phyloP scores from a whole-genome alignment of 2,329 filamentous ascomycete genomes.

The Paecilomyces formosus region DNA sequence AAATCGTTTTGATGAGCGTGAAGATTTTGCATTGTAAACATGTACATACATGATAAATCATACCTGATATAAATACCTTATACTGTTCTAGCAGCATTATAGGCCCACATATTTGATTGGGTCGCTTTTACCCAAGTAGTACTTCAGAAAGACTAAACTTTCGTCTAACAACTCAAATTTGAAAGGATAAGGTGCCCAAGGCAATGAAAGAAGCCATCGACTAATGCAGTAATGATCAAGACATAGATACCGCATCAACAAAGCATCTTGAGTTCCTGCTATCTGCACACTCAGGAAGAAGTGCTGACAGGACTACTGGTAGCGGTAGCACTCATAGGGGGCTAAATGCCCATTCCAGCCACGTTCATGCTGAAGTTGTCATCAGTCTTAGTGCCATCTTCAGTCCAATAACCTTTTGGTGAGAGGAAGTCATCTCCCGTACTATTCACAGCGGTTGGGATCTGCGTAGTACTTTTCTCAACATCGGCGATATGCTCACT shows the following conservation, averaged over 20 bases:
- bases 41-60: neutral
- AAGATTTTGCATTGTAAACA: neutral
- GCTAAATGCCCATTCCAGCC: neutral
- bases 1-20: neutral
- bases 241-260: too few species aligned
- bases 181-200: too few species aligned
- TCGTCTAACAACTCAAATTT: too few species aligned
- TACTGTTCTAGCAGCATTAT: neutral
- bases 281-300: neutral
- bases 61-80: neutral
- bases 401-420: neutral
- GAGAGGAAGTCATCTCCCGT: neutral
- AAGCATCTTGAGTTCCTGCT: neutral
- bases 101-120: too few species aligned
- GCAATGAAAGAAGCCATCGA: too few species aligned
- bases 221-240: too few species aligned
- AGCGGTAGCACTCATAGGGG: neutral
- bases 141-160: too few species aligned
- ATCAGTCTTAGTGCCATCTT: neutral
- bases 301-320: neutral
- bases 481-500: neutral
- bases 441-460: slow-evolving; percentile 28
- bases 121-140: too few species aligned
- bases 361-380: neutral
- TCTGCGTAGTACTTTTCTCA: slow-evolving; percentile 21